phyloP scores from a whole-genome alignment of 108 stramenopile species.

The Cyclotella atomus region DNA sequence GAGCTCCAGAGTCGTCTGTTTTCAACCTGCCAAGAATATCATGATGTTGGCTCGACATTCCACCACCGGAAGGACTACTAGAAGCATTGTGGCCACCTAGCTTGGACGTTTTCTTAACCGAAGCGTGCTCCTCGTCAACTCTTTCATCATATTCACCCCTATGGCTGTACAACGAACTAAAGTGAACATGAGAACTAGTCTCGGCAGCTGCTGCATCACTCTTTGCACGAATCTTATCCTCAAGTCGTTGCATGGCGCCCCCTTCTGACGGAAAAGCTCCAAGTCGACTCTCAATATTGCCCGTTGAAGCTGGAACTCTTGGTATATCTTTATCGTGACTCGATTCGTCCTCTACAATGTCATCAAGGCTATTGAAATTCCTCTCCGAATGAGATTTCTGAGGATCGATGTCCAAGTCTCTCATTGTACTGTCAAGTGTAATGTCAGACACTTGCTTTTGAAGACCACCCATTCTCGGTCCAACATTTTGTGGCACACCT shows the following conservation, averaged over 20 bases:
- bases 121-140: background rate
- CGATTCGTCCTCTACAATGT: background rate
- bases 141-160: background rate
- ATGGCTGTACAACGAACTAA: background rate
- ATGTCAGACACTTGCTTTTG: slow-evolving; percentile 13
- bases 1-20: background rate
- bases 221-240: slow-evolving; percentile 1
- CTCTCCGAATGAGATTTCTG: background rate
- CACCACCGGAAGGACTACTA: background rate
- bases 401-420: background rate
- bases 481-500: background rate
- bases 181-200: too few relatives aligned
- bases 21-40: background rate
- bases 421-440: slow-evolving; percentile 9
- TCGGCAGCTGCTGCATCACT: too few relatives aligned
- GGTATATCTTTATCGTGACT: too few relatives aligned
- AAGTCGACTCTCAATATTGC: background rate
- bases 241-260: background rate
- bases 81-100: too few relatives aligned
- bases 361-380: background rate
- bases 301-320: background rate
- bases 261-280: background rate
- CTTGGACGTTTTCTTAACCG: background rate
- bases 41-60: background rate
- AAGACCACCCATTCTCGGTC: slow-evolving; percentile 5